Percentiles rank a stretch among this genome's conserved stretches.
phyloP scores from a whole-genome alignment of 1,284 basidiomycete genomes.

The Schizophyllum amplum region DNA sequence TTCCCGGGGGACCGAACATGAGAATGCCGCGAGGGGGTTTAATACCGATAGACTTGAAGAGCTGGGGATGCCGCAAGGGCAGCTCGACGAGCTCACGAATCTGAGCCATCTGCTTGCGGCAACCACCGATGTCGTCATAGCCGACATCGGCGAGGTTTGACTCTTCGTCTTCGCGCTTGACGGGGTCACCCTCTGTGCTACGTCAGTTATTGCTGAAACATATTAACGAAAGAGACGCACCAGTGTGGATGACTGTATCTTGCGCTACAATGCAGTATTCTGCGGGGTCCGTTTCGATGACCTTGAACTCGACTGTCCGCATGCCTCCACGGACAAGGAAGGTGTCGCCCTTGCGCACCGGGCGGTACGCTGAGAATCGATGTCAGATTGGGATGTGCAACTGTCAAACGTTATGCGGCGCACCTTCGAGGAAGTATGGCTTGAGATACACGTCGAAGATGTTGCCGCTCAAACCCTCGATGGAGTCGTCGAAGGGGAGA shows the following conservation, averaged over 20 bases:
- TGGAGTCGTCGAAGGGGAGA: slow-evolving; percentile 96
- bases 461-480: slow-evolving; percentile 97
- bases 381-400: slow-evolving; percentile 4
- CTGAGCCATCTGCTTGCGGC: slow-evolving; percentile 98
- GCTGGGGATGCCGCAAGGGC: slow-evolving; percentile 94
- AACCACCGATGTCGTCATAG: slow-evolving; percentile 99
- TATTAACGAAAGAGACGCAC: slow-evolving; percentile 22
- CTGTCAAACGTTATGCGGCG: slow-evolving; percentile 7
- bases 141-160: slow-evolving; percentile 95
- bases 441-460: slow-evolving; percentile 98
- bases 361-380: slow-evolving; percentile 70
- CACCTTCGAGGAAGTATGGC: slow-evolving; percentile 98
- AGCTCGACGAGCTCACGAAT: slow-evolving; percentile 99
- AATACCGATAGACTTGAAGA: slow-evolving; percentile 99
- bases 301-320: slow-evolving; percentile 98
- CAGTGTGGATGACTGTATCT: slow-evolving; percentile 93
- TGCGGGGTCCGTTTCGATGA: slow-evolving; percentile 90
- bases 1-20: slow-evolving; percentile 95
- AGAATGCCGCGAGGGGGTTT: slow-evolving; percentile 98
- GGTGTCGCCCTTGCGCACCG: slow-evolving; percentile 93
- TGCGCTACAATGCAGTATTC: slow-evolving; percentile 97
- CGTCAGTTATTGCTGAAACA: slow-evolving; percentile 17
- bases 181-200: slow-evolving; percentile 85
- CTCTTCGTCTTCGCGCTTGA: slow-evolving; percentile 99
- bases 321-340: slow-evolving; percentile 98